Evolutionary conservation across 352 stramenopile genomes (phyloP), one percentile per base, ranked within the genome.

Genomic region (Phytophthora parvispora): DNA sequence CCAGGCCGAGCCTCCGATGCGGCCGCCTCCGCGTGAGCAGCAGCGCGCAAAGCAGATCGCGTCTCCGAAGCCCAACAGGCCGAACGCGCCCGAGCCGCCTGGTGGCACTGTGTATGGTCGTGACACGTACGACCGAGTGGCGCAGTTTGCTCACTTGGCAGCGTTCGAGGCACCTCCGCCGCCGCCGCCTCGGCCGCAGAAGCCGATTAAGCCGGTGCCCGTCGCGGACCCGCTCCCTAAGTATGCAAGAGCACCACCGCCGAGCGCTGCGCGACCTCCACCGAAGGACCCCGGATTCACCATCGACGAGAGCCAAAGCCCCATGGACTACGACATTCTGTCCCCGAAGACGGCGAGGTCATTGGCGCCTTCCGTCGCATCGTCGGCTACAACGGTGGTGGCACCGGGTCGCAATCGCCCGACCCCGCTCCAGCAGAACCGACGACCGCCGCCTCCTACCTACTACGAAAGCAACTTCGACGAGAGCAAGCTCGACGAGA

Each of bases 291-390:
- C 52, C 31, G 50, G n/a, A 3, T 75, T 67, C 38, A 48, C 64
- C 29, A 69, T 78, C 25, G 42, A 62, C 0, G 66, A 78, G 25
- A 50, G 45, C 22, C 34, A 50, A 13, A 32, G 38, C 20, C 36
- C 61, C 31, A 43, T 54, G 54, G 60, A 80, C 40, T 74, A 74
- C 34, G 57, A 73, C 22, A 73, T 69, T 65, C 16, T 75, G 38
- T 76, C 72, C 6, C 67, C 72, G 2, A 71, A 75, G 65, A 78
- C 70, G 22, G 60, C 72, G 4, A 61, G 59, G n/a, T 80, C 72
- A 20, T 29, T 73, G 10, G 67, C 63, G 22, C 67, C 62, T 40
- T 80, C 72, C 3, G 48, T 78, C n/a, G 71, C 71, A 34, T 78
- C 71, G 20, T 66, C 60, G 9, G 67, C 67, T 40, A 67, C 67